Conservation (phyloP, 306 rosid species). For the Cyamopsis tetragonoloba region DNA sequence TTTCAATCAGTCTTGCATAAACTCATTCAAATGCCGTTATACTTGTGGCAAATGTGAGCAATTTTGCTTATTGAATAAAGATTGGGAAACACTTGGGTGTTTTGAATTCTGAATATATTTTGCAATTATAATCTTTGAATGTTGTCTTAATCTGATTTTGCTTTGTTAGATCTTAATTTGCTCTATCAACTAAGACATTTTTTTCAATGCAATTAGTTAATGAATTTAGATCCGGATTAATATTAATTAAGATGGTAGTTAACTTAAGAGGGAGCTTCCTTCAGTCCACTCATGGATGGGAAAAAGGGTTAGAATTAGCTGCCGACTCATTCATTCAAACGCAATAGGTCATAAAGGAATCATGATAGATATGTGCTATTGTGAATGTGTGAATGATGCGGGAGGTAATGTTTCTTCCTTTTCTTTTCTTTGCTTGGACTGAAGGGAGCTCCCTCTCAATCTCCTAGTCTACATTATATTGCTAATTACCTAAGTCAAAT, state of each 20-base stretch:
- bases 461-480: no score
- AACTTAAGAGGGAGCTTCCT: constrained; percentile 90
- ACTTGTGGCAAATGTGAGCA: not conserved
- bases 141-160: not conserved
- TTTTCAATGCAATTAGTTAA: not conserved
- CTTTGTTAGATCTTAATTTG: not conserved
- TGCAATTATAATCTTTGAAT: not conserved
- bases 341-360: constrained; percentile 46
- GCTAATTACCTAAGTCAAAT: no score
- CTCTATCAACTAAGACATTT: not conserved
- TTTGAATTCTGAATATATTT: not conserved
- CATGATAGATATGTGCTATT: constrained; percentile 39
- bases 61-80: not conserved
- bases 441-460: constrained; percentile 96
- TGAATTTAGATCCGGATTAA: not conserved
- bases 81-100: not conserved
- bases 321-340: constrained; percentile 98
- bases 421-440: constrained; percentile 87
- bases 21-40: no score
- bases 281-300: constrained; percentile 92
- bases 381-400: constrained; percentile 92
- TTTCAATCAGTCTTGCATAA: no score
- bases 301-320: constrained; percentile 71
- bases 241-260: constrained; percentile 16
- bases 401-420: constrained; percentile 74